These are phyloP conservation scores for Cunninghamia lanceolata DNA, from an alignment of 75 land plant species.

Conservation along the genomic window DNA sequence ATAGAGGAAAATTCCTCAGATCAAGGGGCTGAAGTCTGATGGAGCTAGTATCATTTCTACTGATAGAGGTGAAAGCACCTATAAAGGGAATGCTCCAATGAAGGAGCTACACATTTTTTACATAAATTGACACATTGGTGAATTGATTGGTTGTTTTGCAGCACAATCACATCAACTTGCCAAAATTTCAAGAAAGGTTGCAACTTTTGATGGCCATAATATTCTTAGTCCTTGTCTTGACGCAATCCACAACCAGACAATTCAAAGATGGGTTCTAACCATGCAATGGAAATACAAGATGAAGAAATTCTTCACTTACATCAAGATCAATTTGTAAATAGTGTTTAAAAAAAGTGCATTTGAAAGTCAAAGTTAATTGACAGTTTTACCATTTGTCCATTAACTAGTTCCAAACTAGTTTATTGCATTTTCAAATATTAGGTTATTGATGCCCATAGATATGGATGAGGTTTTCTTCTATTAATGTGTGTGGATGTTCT, in stretches of 20 bases:
- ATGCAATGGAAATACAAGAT: too few relatives aligned
- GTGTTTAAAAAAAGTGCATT: background rate
- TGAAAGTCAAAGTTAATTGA: background rate
- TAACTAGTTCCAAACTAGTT: background rate
- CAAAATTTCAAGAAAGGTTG: background rate
- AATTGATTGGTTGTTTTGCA: background rate
- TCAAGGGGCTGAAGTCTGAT: background rate
- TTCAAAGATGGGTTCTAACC: background rate
- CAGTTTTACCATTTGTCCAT: background rate
- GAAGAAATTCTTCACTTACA: too few relatives aligned
- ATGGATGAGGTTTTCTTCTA: background rate
- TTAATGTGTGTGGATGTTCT: background rate
- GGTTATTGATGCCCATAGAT: background rate
- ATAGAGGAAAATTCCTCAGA: background rate
- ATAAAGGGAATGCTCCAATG: background rate
- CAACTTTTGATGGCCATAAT: background rate
- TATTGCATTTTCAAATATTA: background rate
- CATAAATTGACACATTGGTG: background rate
- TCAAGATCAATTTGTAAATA: too few relatives aligned
- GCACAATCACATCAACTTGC: background rate
- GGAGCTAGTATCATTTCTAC: background rate
- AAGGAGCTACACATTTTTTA: background rate
- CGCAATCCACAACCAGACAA: background rate
- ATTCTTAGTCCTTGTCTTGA: background rate
- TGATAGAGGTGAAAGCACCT: background rate